Conservation (phyloP, 371 early-diverging fungal genomes). For the Mortierella sp. region DNA sequence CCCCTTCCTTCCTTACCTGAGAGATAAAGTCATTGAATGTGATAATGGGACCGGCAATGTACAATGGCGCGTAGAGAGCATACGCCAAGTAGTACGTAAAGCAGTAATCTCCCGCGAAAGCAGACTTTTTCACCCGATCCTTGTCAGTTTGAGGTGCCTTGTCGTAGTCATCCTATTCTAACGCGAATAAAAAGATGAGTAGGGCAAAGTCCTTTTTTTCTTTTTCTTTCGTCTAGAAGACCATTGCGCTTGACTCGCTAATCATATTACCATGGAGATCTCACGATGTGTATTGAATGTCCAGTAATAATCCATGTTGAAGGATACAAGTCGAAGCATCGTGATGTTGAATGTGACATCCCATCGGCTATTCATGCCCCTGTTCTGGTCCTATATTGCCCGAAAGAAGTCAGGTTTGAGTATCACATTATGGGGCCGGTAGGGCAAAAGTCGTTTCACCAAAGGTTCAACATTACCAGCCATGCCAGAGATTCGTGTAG, state of each 20-base stretch:
- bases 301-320: slow-evolving; percentile 95
- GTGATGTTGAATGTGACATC: slow-evolving; percentile 90
- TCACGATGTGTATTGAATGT: slow-evolving; percentile 49
- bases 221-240: background rate
- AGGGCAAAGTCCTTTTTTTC: too few species aligned
- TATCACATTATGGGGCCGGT: too few species aligned
- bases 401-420: background rate
- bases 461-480: slow-evolving; percentile 68
- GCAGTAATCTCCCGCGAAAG: slow-evolving; percentile 73
- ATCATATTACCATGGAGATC: slow-evolving; percentile 2
- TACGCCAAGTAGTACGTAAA: slow-evolving; percentile 82
- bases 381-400: slow-evolving; percentile 61
- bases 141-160: slow-evolving; percentile 56
- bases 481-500: slow-evolving; percentile 70
- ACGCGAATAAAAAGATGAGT: background rate
- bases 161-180: slow-evolving; percentile 2
- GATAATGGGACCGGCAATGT: slow-evolving; percentile 95
- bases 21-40: slow-evolving; percentile 91
- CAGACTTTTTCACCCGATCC: slow-evolving; percentile 67
- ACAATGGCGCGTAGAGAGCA: slow-evolving; percentile 89
- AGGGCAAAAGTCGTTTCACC: too few species aligned
- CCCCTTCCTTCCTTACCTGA: slow-evolving; percentile 81
- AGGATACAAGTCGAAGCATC: slow-evolving; percentile 91
- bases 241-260: background rate
- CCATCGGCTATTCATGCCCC: slow-evolving; percentile 83